Evolutionary conservation across 2,329 filamentous ascomycete genomes (phyloP).

Genomic region (Fusarium illudens): DNA sequence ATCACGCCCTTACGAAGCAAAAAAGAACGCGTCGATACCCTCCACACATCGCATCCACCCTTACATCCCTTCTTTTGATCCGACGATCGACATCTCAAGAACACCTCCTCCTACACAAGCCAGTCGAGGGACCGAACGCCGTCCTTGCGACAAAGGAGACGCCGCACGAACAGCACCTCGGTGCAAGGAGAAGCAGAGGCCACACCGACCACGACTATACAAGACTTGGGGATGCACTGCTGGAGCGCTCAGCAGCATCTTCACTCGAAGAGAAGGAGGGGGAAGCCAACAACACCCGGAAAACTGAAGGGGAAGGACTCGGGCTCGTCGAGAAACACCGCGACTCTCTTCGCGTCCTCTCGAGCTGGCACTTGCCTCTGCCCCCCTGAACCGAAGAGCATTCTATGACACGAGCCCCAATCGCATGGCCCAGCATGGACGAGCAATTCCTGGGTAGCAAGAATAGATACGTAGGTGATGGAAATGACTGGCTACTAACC

Average conservation of each 20-base stretch:
- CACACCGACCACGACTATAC: neutral
- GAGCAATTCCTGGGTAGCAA: neutral
- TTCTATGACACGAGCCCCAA: neutral
- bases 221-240: no score
- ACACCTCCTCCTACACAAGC: neutral
- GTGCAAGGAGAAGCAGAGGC: neutral
- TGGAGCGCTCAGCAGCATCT: neutral
- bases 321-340: neutral
- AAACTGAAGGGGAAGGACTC: neutral
- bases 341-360: neutral
- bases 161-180: neutral
- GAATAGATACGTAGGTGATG: neutral
- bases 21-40: neutral
- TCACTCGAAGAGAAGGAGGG: neutral
- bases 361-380: neutral
- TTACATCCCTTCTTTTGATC: neutral
- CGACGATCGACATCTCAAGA: neutral
- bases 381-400: neutral
- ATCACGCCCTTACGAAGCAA: neutral
- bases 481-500: neutral
- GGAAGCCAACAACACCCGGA: neutral
- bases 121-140: no score
- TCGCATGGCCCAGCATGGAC: no score
- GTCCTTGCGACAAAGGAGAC: neutral
- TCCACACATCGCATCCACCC: neutral